These are phyloP conservation scores for Angomonas ambiguus DNA, from an alignment of 208 protist genomes.

Conservation along the genomic window DNA sequence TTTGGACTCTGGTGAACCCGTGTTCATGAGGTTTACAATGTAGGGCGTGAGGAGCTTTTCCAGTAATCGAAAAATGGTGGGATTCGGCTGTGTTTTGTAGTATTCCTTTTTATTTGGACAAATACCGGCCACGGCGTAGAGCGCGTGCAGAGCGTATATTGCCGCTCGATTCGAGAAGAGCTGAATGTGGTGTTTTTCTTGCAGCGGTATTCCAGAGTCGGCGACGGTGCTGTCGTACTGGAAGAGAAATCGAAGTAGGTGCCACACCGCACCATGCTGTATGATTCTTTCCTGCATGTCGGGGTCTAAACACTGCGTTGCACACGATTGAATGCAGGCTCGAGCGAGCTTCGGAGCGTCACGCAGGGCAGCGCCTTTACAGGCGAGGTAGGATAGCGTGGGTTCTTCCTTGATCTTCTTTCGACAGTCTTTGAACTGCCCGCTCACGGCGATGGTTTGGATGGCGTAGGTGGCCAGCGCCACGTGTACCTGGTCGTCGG, in stretches of 20 bases:
- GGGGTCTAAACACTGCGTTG: constrained; percentile 47
- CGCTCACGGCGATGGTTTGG: constrained; percentile 68
- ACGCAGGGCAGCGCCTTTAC: constrained; percentile 59
- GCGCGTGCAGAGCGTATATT: constrained; percentile 52
- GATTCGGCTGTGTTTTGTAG: constrained; percentile 18
- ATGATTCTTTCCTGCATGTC: constrained; percentile 65
- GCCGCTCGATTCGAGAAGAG: constrained; percentile 76
- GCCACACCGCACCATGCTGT: constrained; percentile 71
- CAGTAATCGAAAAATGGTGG: constrained; percentile 34
- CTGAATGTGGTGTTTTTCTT: constrained; percentile 77
- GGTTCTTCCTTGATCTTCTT: constrained; percentile 42
- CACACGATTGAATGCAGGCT: constrained; percentile 74
- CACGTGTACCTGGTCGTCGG: constrained; percentile 43
- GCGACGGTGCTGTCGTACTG: constrained; percentile 89
- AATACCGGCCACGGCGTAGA: constrained; percentile 60
- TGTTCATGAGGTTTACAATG: constrained; percentile 31
- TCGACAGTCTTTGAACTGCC: constrained; percentile 69
- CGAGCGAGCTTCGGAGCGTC: constrained; percentile 54
- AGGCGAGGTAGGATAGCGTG: constrained; percentile 46
- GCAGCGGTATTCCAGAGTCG: constrained; percentile 36
- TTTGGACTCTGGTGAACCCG: constrained; percentile 25
- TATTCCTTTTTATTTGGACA: constrained; percentile 1
- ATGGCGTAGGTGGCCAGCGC: constrained; percentile 67
- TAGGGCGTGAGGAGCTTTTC: constrained; percentile 77
- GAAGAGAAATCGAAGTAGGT: constrained; percentile 82